Evolutionary conservation across 805 yeast species (phyloP), one percentile per base, ranked within the genome.

Genomic region (Candida tallmaniae): DNA sequence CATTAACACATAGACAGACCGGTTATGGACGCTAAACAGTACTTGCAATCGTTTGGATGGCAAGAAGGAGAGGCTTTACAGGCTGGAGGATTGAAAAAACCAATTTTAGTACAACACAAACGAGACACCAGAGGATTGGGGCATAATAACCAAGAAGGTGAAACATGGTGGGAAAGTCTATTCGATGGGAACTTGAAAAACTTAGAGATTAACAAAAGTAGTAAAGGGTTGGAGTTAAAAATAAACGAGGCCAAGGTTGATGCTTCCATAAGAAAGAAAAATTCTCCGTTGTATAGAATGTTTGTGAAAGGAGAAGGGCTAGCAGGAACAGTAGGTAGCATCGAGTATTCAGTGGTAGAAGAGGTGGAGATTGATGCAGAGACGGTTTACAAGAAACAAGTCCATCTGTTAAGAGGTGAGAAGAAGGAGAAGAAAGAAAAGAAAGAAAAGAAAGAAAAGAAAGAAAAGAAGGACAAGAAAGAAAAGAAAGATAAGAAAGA

Each of bases 131-230:
- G 87, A 52, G 98, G 98, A 7, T 68, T 90, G 17, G 98, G 98
- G 0, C 81, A 83, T 52, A 79, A 76, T 17, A 71, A 73, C 16
- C 32, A 37, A 29, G 93, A 86, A 45, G 74, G 80, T 11, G 95
- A 85, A 44, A 82, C 86, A 29, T 90, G 98, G 98, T 90, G 98
- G 98, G 98, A 90, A 46, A 73, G 85, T 44, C 68, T 90, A 29
- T 93, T 93, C 62, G 97, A 90, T 58, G 96, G 96, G 2, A 96
- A 88, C 45, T 69, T 90, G 44, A 85, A 86, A 51, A 74, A 77
- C 6, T 56, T 93, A 32, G 87, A 84, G 38, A 85, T 86, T 6
- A 59, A 50, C 23, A 41, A 36, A 15, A 42, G 52, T 2, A 39
- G 31, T 3, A 52, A 50, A 4, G 64, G 64, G 1, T 68, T 84